Percentiles rank a stretch among this genome's conserved stretches.
Evolutionary conservation across 129 eudicot species (phyloP).

Genomic region (Artemisia argyi): DNA sequence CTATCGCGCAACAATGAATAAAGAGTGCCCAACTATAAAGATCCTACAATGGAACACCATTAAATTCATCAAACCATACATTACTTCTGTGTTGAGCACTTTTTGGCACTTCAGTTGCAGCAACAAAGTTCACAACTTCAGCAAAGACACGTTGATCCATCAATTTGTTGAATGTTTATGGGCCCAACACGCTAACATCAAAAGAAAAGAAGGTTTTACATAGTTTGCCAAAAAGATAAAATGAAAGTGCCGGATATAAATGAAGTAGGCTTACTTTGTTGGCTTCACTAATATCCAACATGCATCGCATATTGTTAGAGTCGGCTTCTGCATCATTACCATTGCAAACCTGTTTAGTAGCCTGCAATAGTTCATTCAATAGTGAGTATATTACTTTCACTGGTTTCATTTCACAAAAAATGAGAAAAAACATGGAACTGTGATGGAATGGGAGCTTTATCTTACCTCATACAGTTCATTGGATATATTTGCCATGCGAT

Average conservation of each 20-base stretch:
- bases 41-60: too few relatives aligned
- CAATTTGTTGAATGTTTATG: constrained; percentile 34
- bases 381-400: not conserved
- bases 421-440: too few relatives aligned
- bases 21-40: too few relatives aligned
- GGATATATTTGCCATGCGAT: constrained; percentile 39
- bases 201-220: not conserved
- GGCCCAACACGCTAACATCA: constrained; percentile 25
- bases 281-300: constrained; percentile 18
- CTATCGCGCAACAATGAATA: too few relatives aligned
- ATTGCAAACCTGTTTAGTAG: constrained; percentile 25
- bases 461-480: constrained; percentile 33
- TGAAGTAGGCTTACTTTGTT: constrained; percentile 23
- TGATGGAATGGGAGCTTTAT: not conserved
- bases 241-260: not conserved
- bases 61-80: too few relatives aligned
- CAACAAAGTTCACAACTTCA: too few relatives aligned
- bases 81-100: too few relatives aligned
- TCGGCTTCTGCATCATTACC: constrained; percentile 37
- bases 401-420: not conserved
- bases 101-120: too few relatives aligned
- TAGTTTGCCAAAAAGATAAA: not conserved
- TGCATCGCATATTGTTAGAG: constrained; percentile 24
- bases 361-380: not conserved
- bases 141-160: too few relatives aligned